phyloP scores from a whole-genome alignment of 2,329 filamentous ascomycete species.

The Colletotrichum salicis region DNA sequence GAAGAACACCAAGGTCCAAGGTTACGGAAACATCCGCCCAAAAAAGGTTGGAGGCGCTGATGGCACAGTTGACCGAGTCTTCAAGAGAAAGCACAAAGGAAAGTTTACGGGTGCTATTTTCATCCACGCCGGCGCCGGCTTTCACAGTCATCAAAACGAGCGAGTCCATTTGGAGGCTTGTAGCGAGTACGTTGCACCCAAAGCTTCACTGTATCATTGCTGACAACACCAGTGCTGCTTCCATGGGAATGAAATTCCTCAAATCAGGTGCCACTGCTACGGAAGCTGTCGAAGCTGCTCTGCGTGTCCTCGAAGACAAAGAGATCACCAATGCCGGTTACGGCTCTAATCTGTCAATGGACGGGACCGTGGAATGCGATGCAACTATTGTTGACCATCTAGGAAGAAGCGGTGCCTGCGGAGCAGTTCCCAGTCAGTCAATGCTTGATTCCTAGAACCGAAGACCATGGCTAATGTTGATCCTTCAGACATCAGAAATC shows the following conservation, averaged over 20 bases:
- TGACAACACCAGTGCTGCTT: conserved; percentile 74
- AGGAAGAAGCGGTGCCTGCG: conserved; percentile 91
- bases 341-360: conserved; percentile 92
- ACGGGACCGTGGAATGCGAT: conserved; percentile 93
- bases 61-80: conserved; percentile 53
- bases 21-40: background rate
- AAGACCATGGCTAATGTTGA: conserved; percentile 16
- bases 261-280: conserved; percentile 81
- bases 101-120: conserved; percentile 78
- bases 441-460: background rate
- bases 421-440: conserved; percentile 84
- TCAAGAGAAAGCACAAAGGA: conserved; percentile 47
- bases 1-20: background rate
- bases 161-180: conserved; percentile 85
- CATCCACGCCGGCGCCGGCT: conserved; percentile 94
- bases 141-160: conserved; percentile 90
- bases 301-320: conserved; percentile 88
- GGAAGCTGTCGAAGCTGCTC: conserved; percentile 89
- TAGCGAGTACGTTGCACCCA: conserved; percentile 74
- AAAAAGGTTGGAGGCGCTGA: conserved; percentile 45
- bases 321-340: conserved; percentile 98
- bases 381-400: conserved; percentile 91
- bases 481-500: conserved; percentile 84
- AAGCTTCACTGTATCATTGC: background rate
- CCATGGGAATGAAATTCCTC: conserved; percentile 83